A percentile compares a stretch with the other conserved stretches of the same genome.
Conservation (phyloP, 2,329 filamentous ascomycete genomes). For the Apiospora pterosperma region DNA sequence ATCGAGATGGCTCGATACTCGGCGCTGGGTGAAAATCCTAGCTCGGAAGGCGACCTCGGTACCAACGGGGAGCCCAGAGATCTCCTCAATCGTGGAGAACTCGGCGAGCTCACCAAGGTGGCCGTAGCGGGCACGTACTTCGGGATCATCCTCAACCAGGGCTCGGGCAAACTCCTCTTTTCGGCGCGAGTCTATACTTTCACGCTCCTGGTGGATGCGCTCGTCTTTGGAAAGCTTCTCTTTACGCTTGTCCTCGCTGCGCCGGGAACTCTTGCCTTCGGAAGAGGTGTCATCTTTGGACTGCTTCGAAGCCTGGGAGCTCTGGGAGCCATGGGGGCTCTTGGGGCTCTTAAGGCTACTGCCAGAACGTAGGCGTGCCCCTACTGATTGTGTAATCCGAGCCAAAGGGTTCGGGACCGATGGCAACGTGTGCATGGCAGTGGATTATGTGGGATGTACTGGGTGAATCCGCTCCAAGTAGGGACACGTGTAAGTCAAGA, state of each 20-base stretch:
- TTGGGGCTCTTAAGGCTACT: not conserved
- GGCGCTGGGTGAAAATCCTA: conserved; percentile 74
- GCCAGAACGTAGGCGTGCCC: not conserved
- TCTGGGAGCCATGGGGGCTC: not conserved
- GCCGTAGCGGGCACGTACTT: conserved; percentile 15
- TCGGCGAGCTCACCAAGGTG: conserved; percentile 12
- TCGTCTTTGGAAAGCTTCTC: conserved; percentile 26
- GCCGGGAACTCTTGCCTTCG: not conserved
- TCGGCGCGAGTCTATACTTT: conserved; percentile 14
- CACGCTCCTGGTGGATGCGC: conserved; percentile 22
- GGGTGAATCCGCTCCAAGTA: not conserved
- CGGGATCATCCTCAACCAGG: conserved; percentile 13
- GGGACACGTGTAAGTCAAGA: not conserved
- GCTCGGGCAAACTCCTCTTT: conserved; percentile 22
- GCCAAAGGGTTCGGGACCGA: not conserved
- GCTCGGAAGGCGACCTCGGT: conserved; percentile 64
- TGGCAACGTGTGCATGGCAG: not conserved
- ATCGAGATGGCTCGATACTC: conserved; percentile 75
- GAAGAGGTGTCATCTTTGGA: not conserved
- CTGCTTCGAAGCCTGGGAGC: not conserved
- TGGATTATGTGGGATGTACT: not conserved
- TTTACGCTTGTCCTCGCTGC: conserved; percentile 20
- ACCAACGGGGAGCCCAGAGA: conserved; percentile 36
- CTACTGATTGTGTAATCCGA: not conserved
- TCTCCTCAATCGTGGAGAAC: conserved; percentile 36